Percentiles rank a stretch among this genome's conserved stretches.
These are phyloP conservation scores for Fusarium pilosicola DNA, from an alignment of 2,329 filamentous ascomycete genomes.

Conservation along the genomic window DNA sequence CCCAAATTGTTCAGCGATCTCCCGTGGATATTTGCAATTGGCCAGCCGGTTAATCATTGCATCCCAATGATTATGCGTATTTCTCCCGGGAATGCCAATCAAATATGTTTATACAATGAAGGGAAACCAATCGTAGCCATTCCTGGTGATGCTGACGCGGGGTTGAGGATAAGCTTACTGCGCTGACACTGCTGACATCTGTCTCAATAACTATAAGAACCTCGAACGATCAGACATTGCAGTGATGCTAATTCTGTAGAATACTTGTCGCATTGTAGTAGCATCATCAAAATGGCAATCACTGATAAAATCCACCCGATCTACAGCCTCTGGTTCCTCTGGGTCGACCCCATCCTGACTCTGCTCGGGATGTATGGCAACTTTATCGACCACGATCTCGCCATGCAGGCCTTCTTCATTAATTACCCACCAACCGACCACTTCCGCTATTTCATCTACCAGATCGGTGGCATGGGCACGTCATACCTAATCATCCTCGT, in stretches of 20 bases:
- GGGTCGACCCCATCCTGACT: slow-evolving; percentile 38
- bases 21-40: neutral
- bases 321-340: slow-evolving; percentile 36
- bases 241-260: rapidly evolving
- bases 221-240: neutral
- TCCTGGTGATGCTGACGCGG: neutral
- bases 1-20: no score
- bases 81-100: neutral
- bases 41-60: no score
- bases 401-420: slow-evolving; percentile 21
- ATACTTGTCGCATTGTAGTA: neutral
- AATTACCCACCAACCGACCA: slow-evolving; percentile 11
- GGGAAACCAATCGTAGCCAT: neutral
- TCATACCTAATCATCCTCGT: slow-evolving; percentile 22
- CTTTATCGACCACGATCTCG: slow-evolving; percentile 29
- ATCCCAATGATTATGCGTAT: neutral
- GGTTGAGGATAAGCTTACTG: neutral
- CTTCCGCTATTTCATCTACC: slow-evolving; percentile 35
- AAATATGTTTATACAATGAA: no score
- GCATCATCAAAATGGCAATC: slow-evolving; percentile 6
- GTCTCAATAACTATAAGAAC: neutral
- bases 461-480: slow-evolving; percentile 39
- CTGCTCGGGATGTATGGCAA: slow-evolving; percentile 30
- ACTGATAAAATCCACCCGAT: slow-evolving; percentile 21
- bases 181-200: slow-evolving; percentile 1